Conservation (phyloP, 345 rosid species). For the Eucalyptus cloeziana region DNA sequence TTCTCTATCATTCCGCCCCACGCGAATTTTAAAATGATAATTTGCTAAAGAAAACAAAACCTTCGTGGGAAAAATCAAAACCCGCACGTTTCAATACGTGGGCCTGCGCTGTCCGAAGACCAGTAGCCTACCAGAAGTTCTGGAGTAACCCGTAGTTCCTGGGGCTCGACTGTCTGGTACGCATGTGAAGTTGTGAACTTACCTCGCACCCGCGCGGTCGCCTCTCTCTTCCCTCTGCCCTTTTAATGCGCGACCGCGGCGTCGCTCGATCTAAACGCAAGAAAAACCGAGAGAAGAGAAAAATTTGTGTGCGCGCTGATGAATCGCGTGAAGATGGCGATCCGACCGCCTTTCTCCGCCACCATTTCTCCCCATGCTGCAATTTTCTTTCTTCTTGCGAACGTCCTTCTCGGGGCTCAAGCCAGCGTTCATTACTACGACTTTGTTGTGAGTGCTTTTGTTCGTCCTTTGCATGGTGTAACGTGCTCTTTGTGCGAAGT, state of each 20-base stretch:
- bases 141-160: not conserved
- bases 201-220: not conserved
- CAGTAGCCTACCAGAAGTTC: not conserved
- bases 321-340: not conserved
- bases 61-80: no score
- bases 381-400: not conserved
- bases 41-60: not conserved
- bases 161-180: not conserved
- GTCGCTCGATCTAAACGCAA: not conserved
- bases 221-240: not conserved
- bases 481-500: not conserved
- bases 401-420: not conserved
- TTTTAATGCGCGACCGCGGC: not conserved
- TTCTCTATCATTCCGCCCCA: not conserved
- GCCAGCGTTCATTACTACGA: not conserved
- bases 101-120: not conserved
- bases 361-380: not conserved
- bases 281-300: not conserved
- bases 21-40: not conserved
- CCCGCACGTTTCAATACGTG: not conserved
- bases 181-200: not conserved
- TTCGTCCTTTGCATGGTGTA: not conserved
- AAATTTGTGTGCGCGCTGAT: not conserved
- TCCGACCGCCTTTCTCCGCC: not conserved
- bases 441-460: not conserved